Base-by-base conservation (phyloP, 768 basidiomycete genomes). In the Xerocomellus dryophilus region DNA sequence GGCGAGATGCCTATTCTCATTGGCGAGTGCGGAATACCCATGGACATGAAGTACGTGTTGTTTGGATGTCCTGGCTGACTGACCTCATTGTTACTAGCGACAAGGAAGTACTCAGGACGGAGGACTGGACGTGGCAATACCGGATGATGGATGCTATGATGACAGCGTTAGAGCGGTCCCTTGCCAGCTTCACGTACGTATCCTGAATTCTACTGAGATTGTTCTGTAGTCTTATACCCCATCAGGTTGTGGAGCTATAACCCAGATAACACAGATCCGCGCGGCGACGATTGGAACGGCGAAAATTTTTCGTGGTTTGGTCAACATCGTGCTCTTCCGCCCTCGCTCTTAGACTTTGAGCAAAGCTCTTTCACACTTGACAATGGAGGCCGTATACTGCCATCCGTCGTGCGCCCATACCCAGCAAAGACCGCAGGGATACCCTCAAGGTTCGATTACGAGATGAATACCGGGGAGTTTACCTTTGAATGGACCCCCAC, bases 251-350 rank as follows among this genome's bases (percentile, higher is more conserved):
- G 96, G 96, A 93, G 90, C 55, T 98, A 97, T 69, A 97, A 98
- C 63, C 89, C 95, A 0, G 74, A 78, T 47, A 98, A 98, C 71
- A 78, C 80, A 36, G 94, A 98, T 67, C 61, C 69, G 17, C 62
- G 70, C 23, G 96, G 96, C 15, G 95, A 98, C 66, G 72, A 85
- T 66, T 97, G 95, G 95, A 96, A 95, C 62, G 92, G 90, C 49
- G 95, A 99, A 71, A 97, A 95, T 73, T 98, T 99, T 67, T 93
- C 92, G 2, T 97, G 92, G 91, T 98, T 93, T 78, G 84, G 84
- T 62, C 73, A 74, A 40, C 71, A 68, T 34, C 82, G 86, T 15
- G 83, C 80, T 2, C 73, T 83, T 46, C 86, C 81, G 1, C 64
- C 77, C 0, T 79, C 78, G 0, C 65, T 83, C 38, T 74, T 87